Conservation (phyloP, 805 yeast genomes). For the Wickerhamomyces rabaulensis region DNA sequence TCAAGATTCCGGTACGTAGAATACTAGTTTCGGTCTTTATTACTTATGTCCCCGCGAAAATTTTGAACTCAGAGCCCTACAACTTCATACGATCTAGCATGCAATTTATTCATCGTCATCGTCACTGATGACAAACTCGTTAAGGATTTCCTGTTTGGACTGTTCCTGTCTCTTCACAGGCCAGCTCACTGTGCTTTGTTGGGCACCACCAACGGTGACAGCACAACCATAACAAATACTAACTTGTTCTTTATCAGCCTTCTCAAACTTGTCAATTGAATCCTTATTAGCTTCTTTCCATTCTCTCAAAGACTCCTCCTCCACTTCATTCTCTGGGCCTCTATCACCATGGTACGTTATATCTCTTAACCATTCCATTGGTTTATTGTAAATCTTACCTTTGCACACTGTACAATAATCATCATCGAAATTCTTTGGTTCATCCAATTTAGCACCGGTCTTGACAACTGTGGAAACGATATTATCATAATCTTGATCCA, state of each 20-base stretch:
- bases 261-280: constrained; percentile 10
- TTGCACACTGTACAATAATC: constrained; percentile 54
- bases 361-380: constrained; percentile 59
- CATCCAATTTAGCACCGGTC: constrained; percentile 72
- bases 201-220: constrained; percentile 48
- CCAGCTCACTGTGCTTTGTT: constrained; percentile 34
- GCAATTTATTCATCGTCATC: constrained; percentile 25
- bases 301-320: constrained; percentile 29
- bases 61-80: too few relatives aligned
- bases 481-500: constrained; percentile 79
- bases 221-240: constrained; percentile 75
- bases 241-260: constrained; percentile 14
- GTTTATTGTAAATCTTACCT: constrained; percentile 46
- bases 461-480: constrained; percentile 89
- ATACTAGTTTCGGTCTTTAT: too few relatives aligned
- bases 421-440: constrained; percentile 32
- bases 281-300: constrained; percentile 28
- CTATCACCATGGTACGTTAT: constrained; percentile 61
- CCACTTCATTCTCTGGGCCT: constrained; percentile 39
- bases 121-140: constrained; percentile 40
- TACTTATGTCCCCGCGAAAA: neutral
- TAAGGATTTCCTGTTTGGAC: constrained; percentile 33
- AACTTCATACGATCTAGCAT: too few relatives aligned
- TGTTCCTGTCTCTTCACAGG: constrained; percentile 25
- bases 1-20: neutral